A percentile compares a stretch with the other conserved stretches of the same genome.
These are phyloP conservation scores for Smallanthus sonchifolius DNA, from an alignment of 129 eudicot species.

Conservation along the genomic window DNA sequence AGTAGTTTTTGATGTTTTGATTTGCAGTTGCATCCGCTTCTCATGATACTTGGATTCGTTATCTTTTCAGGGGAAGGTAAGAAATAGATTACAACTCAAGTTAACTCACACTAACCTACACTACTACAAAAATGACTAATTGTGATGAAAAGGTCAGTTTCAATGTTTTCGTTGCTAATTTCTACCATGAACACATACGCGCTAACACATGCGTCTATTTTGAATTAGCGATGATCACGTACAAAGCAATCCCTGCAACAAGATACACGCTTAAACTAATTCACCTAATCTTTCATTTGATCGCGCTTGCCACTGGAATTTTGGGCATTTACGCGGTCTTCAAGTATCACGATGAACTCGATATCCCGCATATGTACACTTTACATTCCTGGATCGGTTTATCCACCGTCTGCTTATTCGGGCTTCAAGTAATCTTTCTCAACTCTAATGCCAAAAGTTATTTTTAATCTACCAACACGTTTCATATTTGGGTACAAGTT, in stretches of 20 bases:
- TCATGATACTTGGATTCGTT: slow-evolving; percentile 64
- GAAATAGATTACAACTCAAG: neutral
- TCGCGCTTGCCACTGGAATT: slow-evolving; percentile 54
- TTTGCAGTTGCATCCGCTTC: slow-evolving; percentile 69
- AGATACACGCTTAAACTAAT: slow-evolving; percentile 39
- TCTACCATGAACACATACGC: neutral
- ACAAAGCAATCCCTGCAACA: slow-evolving; percentile 44
- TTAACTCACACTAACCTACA: neutral
- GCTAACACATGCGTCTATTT: neutral
- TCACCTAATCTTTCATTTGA: slow-evolving; percentile 46
- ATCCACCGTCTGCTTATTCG: slow-evolving; percentile 53
- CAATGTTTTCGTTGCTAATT: too few species aligned
- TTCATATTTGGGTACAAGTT: neutral
- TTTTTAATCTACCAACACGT: neutral
- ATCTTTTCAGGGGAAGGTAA: slow-evolving; percentile 70
- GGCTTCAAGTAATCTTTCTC: slow-evolving; percentile 48
- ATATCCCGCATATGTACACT: slow-evolving; percentile 50
- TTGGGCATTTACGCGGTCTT: slow-evolving; percentile 63
- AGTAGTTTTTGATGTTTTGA: neutral
- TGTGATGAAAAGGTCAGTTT: too few species aligned
- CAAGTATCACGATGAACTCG: slow-evolving; percentile 49
- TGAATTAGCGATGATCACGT: slow-evolving; percentile 58
- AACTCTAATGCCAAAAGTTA: neutral
- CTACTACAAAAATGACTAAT: too few species aligned
- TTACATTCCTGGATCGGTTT: slow-evolving; percentile 86